phyloP scores from a whole-genome alignment of 305 asterid species.

The Withania somnifera region DNA sequence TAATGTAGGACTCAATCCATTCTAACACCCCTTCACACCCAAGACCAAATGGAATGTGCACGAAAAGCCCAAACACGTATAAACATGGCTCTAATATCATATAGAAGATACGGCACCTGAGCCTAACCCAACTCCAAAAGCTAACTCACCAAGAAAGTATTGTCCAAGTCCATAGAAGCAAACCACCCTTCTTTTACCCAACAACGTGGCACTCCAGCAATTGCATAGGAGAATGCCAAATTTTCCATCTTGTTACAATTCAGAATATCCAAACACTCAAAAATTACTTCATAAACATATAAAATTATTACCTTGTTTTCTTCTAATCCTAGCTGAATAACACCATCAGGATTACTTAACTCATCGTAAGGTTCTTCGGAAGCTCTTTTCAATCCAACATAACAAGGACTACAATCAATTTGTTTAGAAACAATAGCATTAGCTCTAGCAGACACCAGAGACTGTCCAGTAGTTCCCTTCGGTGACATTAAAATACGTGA shows the following conservation, averaged over 20 bases:
- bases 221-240: not conserved
- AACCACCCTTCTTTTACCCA: too few species aligned
- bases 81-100: too few species aligned
- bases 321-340: slow-evolving; percentile 50
- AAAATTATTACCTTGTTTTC: slow-evolving; percentile 39
- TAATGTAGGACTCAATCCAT: too few species aligned
- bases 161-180: too few species aligned
- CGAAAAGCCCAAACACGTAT: too few species aligned
- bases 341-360: slow-evolving; percentile 38
- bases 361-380: slow-evolving; percentile 40
- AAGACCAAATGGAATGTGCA: too few species aligned
- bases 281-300: not conserved
- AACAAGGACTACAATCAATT: slow-evolving; percentile 24
- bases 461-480: slow-evolving; percentile 28
- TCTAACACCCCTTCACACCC: too few species aligned
- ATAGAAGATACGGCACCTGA: too few species aligned
- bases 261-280: not conserved
- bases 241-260: not conserved
- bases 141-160: too few species aligned
- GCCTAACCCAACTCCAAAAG: too few species aligned
- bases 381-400: slow-evolving; percentile 32
- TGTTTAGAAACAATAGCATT: slow-evolving; percentile 27
- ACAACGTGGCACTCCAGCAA: not conserved
- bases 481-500: slow-evolving; percentile 28
- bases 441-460: slow-evolving; percentile 40